Conservation (phyloP, 495 filamentous ascomycete species). For the Hypoxylon fuscum region DNA sequence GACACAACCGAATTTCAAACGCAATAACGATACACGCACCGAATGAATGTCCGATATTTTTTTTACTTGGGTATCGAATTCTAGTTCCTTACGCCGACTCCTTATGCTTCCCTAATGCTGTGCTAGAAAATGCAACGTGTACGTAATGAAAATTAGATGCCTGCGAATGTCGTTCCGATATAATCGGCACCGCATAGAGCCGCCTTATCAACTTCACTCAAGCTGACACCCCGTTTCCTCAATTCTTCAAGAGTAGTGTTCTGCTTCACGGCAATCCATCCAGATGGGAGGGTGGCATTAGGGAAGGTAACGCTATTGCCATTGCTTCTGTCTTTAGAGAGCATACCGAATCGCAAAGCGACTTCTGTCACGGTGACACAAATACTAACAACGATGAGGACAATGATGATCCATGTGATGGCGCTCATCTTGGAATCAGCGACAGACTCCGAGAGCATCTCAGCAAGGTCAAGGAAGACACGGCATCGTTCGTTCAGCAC, state of each 20-base stretch:
- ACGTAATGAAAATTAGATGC: slow-evolving; percentile 30
- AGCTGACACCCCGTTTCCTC: slow-evolving; percentile 44
- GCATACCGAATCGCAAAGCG: slow-evolving; percentile 82
- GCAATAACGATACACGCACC: slow-evolving; percentile 3
- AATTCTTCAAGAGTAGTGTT: slow-evolving; percentile 56
- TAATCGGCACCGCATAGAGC: slow-evolving; percentile 57
- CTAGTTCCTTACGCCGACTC: slow-evolving; percentile 13
- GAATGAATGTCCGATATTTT: slow-evolving; percentile 6
- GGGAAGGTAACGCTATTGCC: slow-evolving; percentile 15
- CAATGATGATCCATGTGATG: slow-evolving; percentile 98
- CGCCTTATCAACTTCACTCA: slow-evolving; percentile 51
- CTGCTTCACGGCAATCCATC: slow-evolving; percentile 29
- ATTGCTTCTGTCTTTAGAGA: slow-evolving; percentile 58
- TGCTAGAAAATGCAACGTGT: slow-evolving; percentile 5
- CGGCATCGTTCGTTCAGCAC: slow-evolving; percentile 96
- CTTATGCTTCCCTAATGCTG: slow-evolving; percentile 13
- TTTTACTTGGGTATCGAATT: slow-evolving; percentile 30
- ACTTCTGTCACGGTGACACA: slow-evolving; percentile 91
- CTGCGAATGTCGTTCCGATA: slow-evolving; percentile 54
- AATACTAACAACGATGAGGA: slow-evolving; percentile 90
- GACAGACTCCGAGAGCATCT: slow-evolving; percentile 91
- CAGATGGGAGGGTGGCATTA: neutral
- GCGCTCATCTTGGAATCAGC: slow-evolving; percentile 92
- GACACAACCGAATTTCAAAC: slow-evolving; percentile 3
- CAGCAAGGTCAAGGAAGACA: slow-evolving; percentile 95